Evolutionary conservation across 2,329 filamentous ascomycete genomes (phyloP), one percentile per base, ranked within the genome.

Genomic region (Fusarium vanettenii): DNA sequence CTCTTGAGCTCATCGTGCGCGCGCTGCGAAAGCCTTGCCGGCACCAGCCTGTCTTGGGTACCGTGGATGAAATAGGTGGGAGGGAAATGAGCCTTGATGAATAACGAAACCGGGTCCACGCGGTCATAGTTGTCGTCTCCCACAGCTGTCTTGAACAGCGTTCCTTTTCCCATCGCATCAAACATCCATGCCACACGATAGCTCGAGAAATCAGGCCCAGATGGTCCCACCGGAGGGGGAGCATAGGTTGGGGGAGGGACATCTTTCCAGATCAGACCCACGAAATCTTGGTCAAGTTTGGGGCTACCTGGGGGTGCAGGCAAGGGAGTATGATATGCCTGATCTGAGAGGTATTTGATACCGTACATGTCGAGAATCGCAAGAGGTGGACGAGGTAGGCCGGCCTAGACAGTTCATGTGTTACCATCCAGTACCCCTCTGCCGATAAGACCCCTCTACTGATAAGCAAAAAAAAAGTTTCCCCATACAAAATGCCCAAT

Each of bases 31-130:
- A 64, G 27, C 10, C 22, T 56, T 8, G 45, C 33, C 10, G 48
- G 61, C 25, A 64, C 31, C 35, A 64, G 22, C 8, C 3, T 25
- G 18, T 64, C 61, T 31, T 50, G 48, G 10, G 41, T 37, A 14
- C 61, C 61, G 22, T 64, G 61, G 20, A 64, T 20, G 27, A 64
- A 64, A 27, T 37, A 64, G 22, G 61, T 64, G 22, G 61, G 61
- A 13, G 61, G 61, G 20, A 64, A 64, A 11, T 37, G 45, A 25
- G 31, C 45, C 16, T 64, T 64, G 50, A 25, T 31, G n/a, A 60
- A 60, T 20, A 64, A 57, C 8, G 29, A 50, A 31, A 50, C 27
- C 9, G 61, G 61, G 14, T 64, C 61, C 50, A 64, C 45, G 14
- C 45, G 25, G n/a, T 57, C 25, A 29, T 55, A 57, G 16, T 57